Evolutionary conservation across 202 grass and related monocot species (phyloP), one percentile per base, ranked within the genome.

Genomic region (Setaria viridis): DNA sequence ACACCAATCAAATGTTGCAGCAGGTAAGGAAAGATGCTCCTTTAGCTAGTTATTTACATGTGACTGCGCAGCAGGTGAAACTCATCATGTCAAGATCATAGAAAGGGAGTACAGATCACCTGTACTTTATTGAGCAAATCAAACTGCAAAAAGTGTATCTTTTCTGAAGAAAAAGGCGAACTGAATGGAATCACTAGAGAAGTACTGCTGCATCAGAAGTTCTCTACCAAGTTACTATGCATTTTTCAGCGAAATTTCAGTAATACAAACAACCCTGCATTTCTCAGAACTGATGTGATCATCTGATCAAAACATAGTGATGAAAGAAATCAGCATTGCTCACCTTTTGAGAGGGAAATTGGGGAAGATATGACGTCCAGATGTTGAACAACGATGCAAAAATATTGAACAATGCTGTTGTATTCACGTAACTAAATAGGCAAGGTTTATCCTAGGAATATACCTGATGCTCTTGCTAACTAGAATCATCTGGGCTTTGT

Each of bases 371-470:
- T 14, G 72, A 35, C 25, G 16, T 78, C 5, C 25, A 35, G 39
- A 47, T 1, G 2, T 17, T 47, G 21, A 37, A 47, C 50, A 70
- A 39, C 14, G 12, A 70, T 62, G 19, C 12, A 19, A 58, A 70
- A 59, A 70, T 20, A 50, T 71, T 70, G 42, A 48, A 10, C 65
- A 79, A 70, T 41, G 8, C 2, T 67, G 39, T 49, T 13, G 8
- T 7, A n/a, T 55, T 81, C 6, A 0, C 30, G 1, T 87, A 13
- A 56, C 17, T 37, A 48, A 45, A 68, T 29, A 67, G 62, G 37
- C 12, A 48, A 68, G 78, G 78, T 87, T 76, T 82, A 87, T 87
- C 70, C 70, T 59, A 69, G 50, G 85, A 69, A 81, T 87, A 87
- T 87, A 46, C 78, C 62, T 74, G 39, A 76, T 46, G 46, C 71